Percentiles rank a stretch among this genome's conserved stretches.
phyloP scores from a whole-genome alignment of 1,284 basidiomycete species.

The Ceratorhiza oryzae-sativae region DNA sequence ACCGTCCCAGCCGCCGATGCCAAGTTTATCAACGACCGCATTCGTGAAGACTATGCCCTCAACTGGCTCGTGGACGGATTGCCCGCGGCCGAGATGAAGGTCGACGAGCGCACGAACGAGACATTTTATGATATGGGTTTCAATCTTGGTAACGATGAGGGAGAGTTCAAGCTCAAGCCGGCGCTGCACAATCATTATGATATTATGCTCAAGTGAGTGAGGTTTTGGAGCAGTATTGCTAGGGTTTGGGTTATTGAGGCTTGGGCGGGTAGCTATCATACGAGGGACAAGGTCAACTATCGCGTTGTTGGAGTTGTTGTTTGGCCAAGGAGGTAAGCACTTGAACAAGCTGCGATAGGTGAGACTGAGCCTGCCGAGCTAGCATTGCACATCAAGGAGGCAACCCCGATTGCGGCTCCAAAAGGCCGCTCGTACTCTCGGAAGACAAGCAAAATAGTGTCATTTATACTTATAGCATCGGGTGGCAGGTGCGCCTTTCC shows the following conservation, averaged over 20 bases:
- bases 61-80: slow-evolving; percentile 97
- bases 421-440: slow-evolving; percentile 61
- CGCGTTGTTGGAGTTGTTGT: slow-evolving; percentile 92
- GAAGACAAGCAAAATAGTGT: slow-evolving; percentile 72
- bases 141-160: slow-evolving; percentile 73
- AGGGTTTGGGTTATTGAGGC: slow-evolving; percentile 42
- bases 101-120: slow-evolving; percentile 77
- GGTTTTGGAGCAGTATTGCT: neutral
- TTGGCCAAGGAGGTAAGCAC: slow-evolving; percentile 83
- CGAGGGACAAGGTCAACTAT: slow-evolving; percentile 68
- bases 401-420: slow-evolving; percentile 52
- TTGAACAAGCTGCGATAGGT: no score
- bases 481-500: slow-evolving; percentile 74
- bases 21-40: slow-evolving; percentile 90
- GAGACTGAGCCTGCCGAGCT: neutral
- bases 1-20: slow-evolving; percentile 75
- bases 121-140: slow-evolving; percentile 91
- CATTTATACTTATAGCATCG: slow-evolving; percentile 88
- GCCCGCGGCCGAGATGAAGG: slow-evolving; percentile 91
- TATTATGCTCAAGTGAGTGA: slow-evolving; percentile 71
- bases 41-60: slow-evolving; percentile 90
- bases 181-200: slow-evolving; percentile 93
- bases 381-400: slow-evolving; percentile 50
- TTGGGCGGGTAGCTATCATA: slow-evolving; percentile 71
- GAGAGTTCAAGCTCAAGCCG: slow-evolving; percentile 63